Base-by-base conservation (phyloP, 2,329 filamentous ascomycete species). In the Cadophora malorum region DNA sequence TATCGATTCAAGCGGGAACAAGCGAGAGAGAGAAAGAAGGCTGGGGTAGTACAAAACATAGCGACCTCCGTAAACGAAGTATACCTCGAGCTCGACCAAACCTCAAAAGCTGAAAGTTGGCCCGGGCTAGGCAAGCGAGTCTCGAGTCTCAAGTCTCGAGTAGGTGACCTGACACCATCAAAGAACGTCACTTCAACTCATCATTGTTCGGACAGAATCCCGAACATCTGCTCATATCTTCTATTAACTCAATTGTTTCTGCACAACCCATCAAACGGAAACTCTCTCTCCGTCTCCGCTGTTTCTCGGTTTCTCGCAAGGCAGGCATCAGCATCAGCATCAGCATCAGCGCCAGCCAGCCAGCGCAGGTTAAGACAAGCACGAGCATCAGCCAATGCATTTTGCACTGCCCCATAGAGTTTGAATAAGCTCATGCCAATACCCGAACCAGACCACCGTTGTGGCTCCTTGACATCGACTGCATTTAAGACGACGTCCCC, bases 361-460 rank as follows among this genome's bases (percentile, higher is more conserved):
- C 28, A 28, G 28, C 28, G n/a, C 31, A 38, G 4, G 49, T 10
- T 21, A 52, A 23, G 49, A 52, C 23, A 21, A 31, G 50, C 49
- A 35, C 16, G 10, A 35, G 53, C 16, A 38, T 35, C 33, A n/a
- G 33, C 53, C 53, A 38, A 41, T 38, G 38, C 28, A 50, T 62
- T 62, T 62, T 62, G 59, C 41, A 50, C 41, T 49, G 59, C 59
- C 23, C 59, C 55, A 59, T 59, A 59, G 8, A 23, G 35, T 59
- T 59, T 31, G 25, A 61, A 61, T 61, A 61, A 28, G 58, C 58
- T 61, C 58, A 45, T 61, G 58, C 58, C 45, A 49, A 33, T 55
- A 55, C 50, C 50, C 28, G 50, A 28, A 28, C 21, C n/a, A 28
- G 9, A 23, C n/a, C 7, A 55, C 49, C 35, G n/a, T 61, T 61